phyloP scores from a whole-genome alignment of 2,329 filamentous ascomycete genomes.

The Sporothrix protearum region DNA sequence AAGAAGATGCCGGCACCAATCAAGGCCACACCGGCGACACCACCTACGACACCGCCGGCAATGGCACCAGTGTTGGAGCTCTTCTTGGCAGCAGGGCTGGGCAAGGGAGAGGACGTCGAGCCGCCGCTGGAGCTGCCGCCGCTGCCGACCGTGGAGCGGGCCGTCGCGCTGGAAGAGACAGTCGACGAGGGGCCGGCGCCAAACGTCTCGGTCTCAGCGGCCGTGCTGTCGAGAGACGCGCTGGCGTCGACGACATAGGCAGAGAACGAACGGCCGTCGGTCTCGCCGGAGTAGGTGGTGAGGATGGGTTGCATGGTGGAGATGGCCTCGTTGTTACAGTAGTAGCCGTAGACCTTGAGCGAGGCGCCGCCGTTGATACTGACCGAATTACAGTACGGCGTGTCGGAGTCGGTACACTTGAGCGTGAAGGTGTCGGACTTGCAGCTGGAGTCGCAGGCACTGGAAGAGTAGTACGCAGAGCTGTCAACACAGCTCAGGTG shows the following conservation, averaged over 20 bases:
- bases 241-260: constrained; percentile 1
- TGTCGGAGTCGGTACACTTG: constrained; percentile 23
- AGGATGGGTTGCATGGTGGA: constrained; percentile 19
- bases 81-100: not conserved
- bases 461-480: not conserved
- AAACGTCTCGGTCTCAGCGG: constrained; percentile 8
- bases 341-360: constrained; percentile 26
- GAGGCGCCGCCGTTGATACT: constrained; percentile 25
- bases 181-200: not conserved
- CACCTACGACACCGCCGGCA: constrained; percentile 37
- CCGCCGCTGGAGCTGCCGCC: not conserved
- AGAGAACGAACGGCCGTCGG: constrained; percentile 26
- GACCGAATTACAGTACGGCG: constrained; percentile 27
- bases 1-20: constrained; percentile 31
- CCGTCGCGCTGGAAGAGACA: not conserved
- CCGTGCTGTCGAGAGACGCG: not conserved
- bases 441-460: constrained; percentile 21
- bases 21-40: constrained; percentile 33
- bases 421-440: constrained; percentile 19
- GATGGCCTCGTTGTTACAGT: constrained; percentile 17
- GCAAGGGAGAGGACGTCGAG: not conserved
- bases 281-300: constrained; percentile 27
- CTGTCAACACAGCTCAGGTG: constrained; percentile 23
- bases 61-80: constrained; percentile 33
- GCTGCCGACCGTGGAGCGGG: not conserved